Percentiles rank a stretch among this genome's conserved stretches.
These are phyloP conservation scores for Lepidium campestre DNA, from an alignment of 441 rosid species.

Conservation along the genomic window DNA sequence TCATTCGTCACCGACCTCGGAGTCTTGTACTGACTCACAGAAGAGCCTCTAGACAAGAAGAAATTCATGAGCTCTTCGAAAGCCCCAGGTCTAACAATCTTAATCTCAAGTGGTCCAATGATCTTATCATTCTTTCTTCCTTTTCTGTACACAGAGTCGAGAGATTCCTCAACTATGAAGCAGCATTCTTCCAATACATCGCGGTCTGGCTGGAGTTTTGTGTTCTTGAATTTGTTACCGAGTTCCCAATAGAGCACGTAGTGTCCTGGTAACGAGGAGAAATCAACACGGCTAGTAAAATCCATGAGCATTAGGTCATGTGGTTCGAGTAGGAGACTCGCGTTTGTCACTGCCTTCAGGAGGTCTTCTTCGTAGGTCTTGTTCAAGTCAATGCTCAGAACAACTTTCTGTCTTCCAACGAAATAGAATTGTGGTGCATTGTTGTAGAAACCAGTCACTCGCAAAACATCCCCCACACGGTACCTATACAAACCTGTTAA, in stretches of 20 bases:
- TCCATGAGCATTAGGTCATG: conserved; percentile 47
- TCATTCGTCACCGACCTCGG: conserved; percentile 54
- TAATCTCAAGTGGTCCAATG: conserved; percentile 63
- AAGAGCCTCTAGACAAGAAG: conserved; percentile 51
- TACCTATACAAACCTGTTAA: conserved; percentile 61
- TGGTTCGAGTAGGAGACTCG: conserved; percentile 39
- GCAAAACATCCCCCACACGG: conserved; percentile 69
- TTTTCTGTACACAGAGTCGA: conserved; percentile 47
- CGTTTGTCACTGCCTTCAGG: conserved; percentile 48
- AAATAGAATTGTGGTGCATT: conserved; percentile 65
- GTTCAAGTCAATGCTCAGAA: conserved; percentile 58
- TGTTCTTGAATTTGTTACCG: conserved; percentile 27
- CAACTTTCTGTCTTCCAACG: conserved; percentile 60
- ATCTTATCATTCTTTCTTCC: conserved; percentile 45
- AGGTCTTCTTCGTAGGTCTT: conserved; percentile 72
- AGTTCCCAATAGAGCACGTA: conserved; percentile 75
- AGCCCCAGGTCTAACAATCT: conserved; percentile 50
- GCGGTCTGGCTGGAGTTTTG: conserved; percentile 20
- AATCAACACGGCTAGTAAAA: conserved; percentile 60
- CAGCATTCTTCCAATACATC: conserved; percentile 55
- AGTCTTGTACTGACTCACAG: conserved; percentile 71
- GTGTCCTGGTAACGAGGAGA: conserved; percentile 52
- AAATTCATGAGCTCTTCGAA: conserved; percentile 67
- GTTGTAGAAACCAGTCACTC: conserved; percentile 68
- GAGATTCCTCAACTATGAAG: conserved; percentile 42